These are phyloP conservation scores for Pistacia vera DNA, from an alignment of 345 rosid species.

Conservation along the genomic window DNA sequence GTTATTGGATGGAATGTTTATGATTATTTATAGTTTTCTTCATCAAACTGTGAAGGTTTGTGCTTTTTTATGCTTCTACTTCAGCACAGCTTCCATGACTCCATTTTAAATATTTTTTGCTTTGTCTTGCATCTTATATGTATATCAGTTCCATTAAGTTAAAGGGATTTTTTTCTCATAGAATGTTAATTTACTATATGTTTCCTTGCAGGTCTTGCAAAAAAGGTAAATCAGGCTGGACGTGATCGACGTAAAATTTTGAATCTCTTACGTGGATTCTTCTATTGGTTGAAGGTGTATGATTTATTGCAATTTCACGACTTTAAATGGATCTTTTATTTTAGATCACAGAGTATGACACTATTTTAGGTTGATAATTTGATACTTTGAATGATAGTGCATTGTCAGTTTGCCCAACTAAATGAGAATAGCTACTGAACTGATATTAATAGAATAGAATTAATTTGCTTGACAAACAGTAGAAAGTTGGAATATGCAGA, in stretches of 20 bases:
- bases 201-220: slow-evolving; percentile 51
- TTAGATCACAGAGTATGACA: too few species aligned
- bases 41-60: background rate
- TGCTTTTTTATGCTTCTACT: background rate
- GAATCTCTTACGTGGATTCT: slow-evolving; percentile 75
- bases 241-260: slow-evolving; percentile 35
- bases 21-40: background rate
- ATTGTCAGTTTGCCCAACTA: background rate
- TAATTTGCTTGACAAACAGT: background rate
- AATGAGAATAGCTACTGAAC: background rate
- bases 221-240: slow-evolving; percentile 13
- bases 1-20: background rate
- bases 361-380: background rate
- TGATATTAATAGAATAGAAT: background rate
- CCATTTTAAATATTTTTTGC: background rate
- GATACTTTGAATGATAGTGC: background rate
- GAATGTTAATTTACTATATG: slow-evolving; percentile 10
- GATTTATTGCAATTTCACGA: slow-evolving; percentile 13
- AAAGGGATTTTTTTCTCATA: slow-evolving; percentile 5
- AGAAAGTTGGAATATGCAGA: background rate
- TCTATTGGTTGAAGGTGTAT: slow-evolving; percentile 70
- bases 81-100: too few species aligned
- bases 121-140: background rate
- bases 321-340: background rate
- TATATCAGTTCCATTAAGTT: background rate